phyloP scores from a whole-genome alignment of 2,329 filamentous ascomycete genomes.

The Pestalotiopsis sp. region DNA sequence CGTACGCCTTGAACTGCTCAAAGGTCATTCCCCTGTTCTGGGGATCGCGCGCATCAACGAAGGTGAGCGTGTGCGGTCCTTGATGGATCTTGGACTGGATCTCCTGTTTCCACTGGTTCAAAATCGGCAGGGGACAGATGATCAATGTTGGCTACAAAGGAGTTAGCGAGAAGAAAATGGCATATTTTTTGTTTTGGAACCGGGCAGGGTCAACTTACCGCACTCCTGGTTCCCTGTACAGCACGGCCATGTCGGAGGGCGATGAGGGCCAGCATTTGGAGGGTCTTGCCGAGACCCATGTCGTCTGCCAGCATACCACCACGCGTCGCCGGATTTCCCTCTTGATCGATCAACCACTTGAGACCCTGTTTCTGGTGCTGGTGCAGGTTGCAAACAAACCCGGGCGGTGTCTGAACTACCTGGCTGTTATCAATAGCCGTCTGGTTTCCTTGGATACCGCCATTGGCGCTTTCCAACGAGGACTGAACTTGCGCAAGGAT shows the following conservation, averaged over 20 bases:
- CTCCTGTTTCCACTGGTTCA: slow-evolving; percentile 31
- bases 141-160: slow-evolving; percentile 13
- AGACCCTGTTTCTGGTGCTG: slow-evolving; percentile 81
- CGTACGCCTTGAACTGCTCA: slow-evolving; percentile 62
- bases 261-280: slow-evolving; percentile 80
- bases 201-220: background rate
- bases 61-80: slow-evolving; percentile 57
- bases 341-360: slow-evolving; percentile 76
- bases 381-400: slow-evolving; percentile 71
- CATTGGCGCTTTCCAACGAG: too few relatives aligned
- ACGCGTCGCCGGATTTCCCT: slow-evolving; percentile 66
- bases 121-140: slow-evolving; percentile 27
- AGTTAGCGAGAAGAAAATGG: background rate
- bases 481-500: too few relatives aligned
- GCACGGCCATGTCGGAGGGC: background rate
- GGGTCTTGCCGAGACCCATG: slow-evolving; percentile 85
- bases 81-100: slow-evolving; percentile 68
- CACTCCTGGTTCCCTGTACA: background rate
- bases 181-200: background rate
- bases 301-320: slow-evolving; percentile 72
- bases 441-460: too few relatives aligned
- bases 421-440: too few relatives aligned
- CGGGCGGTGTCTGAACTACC: slow-evolving; percentile 49
- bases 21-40: slow-evolving; percentile 56
- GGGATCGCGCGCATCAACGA: slow-evolving; percentile 69